These are phyloP conservation scores for Calocybe cyanea DNA, from an alignment of 768 basidiomycete species.

Conservation along the genomic window DNA sequence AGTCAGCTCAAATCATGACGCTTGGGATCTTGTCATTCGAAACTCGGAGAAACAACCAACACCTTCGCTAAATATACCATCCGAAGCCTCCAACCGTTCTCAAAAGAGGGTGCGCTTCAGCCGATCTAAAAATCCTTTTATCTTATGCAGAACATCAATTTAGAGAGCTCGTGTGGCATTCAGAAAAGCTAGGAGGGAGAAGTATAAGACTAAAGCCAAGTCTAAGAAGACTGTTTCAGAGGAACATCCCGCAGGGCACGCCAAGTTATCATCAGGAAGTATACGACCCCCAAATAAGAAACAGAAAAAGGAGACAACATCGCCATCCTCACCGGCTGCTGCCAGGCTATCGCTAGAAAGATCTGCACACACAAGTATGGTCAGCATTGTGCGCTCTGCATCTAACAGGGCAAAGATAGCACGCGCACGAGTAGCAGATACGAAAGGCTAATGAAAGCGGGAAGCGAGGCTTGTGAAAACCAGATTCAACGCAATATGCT, in stretches of 20 bases:
- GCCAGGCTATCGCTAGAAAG: constrained; percentile 8
- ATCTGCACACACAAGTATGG: constrained; percentile 13
- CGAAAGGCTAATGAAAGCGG: neutral
- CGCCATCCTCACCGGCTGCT: constrained; percentile 1
- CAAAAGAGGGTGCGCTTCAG: constrained; percentile 51
- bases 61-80: constrained; percentile 16
- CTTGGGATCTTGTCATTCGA: constrained; percentile 39
- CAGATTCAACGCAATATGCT: neutral
- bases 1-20: constrained; percentile 41
- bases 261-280: too few species aligned
- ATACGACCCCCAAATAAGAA: constrained; percentile 12
- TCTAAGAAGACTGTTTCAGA: constrained; percentile 8
- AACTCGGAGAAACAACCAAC: constrained; percentile 25
- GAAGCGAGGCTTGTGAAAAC: too few species aligned
- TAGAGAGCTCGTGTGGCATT: constrained; percentile 46
- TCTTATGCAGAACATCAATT: neutral
- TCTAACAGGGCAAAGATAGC: constrained; percentile 34
- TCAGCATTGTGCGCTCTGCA: constrained; percentile 33
- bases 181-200: constrained; percentile 45
- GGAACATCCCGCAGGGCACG: neutral
- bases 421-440: constrained; percentile 23
- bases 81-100: constrained; percentile 51
- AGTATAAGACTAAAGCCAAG: constrained; percentile 43
- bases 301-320: constrained; percentile 12
- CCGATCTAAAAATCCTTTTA: neutral